Evolutionary conservation across 345 rosid species (phyloP).

Genomic region (Corchorus olitorius): DNA sequence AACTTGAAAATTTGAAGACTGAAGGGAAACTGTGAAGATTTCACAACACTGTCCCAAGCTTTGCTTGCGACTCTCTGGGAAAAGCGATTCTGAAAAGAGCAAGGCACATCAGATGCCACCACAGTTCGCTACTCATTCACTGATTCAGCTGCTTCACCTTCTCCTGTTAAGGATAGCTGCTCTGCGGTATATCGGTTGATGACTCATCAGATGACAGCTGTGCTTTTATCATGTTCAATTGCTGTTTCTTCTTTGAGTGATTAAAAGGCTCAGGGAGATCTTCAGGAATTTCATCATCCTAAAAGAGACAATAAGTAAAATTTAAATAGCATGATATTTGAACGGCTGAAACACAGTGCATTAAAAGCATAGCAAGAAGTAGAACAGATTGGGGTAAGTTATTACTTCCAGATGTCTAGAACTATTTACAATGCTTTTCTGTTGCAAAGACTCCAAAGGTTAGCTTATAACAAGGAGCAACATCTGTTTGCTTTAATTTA

Average conservation of each 20-base stretch:
- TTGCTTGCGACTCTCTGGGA: constrained; percentile 30
- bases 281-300: constrained; percentile 83
- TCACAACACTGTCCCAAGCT: neutral
- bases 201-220: constrained; percentile 22
- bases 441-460: neutral
- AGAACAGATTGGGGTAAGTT: neutral
- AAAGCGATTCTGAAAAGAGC: constrained; percentile 45
- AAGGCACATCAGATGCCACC: constrained; percentile 48
- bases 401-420: neutral
- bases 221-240: constrained; percentile 5
- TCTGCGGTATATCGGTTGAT: constrained; percentile 11
- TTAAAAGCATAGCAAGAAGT: too few species aligned
- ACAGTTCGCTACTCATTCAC: neutral
- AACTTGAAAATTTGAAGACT: constrained; percentile 22
- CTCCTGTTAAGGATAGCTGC: neutral
- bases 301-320: constrained; percentile 20
- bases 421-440: neutral
- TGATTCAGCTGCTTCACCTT: too few species aligned
- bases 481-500: neutral
- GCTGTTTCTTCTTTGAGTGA: constrained; percentile 25
- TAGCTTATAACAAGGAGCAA: neutral
- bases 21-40: constrained; percentile 14
- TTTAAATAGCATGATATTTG: constrained; percentile 1
- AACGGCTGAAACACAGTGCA: neutral
- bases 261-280: constrained; percentile 74